Base-by-base conservation (phyloP, 2,329 filamentous ascomycete genomes). In the Pseudogymnoascus pannorum region DNA sequence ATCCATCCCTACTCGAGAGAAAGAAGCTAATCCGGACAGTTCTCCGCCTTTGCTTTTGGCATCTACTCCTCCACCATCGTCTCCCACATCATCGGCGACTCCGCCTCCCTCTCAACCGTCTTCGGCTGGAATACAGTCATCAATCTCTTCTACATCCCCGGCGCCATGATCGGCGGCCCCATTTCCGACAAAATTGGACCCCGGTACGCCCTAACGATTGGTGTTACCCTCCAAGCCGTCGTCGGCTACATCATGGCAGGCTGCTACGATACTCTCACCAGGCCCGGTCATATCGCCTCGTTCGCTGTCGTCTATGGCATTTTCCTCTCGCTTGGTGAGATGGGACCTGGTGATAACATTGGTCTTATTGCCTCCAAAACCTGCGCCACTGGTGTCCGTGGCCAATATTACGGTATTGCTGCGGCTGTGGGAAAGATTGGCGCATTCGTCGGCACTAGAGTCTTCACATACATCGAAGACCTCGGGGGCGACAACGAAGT, bases 311-410 rank as follows among this genome's bases (percentile, higher is more conserved):
- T 93, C 2, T 93, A 92, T 67, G 90, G 86, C 14, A 79, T 94
- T 65, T 94, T 94, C 76, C 77, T 91, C 1, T 83, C 87, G 0
- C 79, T 93, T 1, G 90, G 90, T 58, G 91, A 94, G 73, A 75
- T 95, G 40, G 92, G 92, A 0, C 91, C 92, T 0, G 92, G 92
- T 11, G 89, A 96, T 77, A 96, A 96, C 73, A 96, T 96, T 67
- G 92, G 92, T 2, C 81, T 96, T 0, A 74, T 95, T 29, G 92
- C 92, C 0, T 88, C 89, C 54, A 96, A 96, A 78, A 92, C 90
- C 1, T 92, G 87, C 68, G 91, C 92, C 0, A 96, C 92, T 4
- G 88, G 89, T 16, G 87, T 97, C n/a, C 83, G 92, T 38, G 92
- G 92, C 2, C 84, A 89, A 70, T 88, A 87, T 74, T 87, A 88